Percentiles rank a stretch among this genome's conserved stretches.
phyloP scores from a whole-genome alignment of 306 rosid species.

The Cicer arietinum region DNA sequence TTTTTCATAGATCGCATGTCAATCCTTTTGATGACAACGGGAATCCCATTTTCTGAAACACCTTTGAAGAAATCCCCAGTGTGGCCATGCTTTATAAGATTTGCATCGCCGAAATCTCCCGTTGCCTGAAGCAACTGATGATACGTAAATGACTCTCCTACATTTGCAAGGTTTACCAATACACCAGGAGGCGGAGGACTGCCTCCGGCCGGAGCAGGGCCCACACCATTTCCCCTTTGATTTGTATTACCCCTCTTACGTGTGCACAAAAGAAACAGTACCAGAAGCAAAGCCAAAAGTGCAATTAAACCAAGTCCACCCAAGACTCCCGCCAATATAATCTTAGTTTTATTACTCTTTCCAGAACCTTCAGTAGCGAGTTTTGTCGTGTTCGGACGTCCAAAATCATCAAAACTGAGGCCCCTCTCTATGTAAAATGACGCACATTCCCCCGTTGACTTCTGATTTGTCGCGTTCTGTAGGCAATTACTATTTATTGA shows the following conservation, averaged over 20 bases:
- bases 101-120: conserved; percentile 63
- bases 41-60: conserved; percentile 74
- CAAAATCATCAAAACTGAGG: conserved; percentile 69
- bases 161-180: conserved; percentile 56
- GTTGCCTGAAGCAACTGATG: conserved; percentile 85
- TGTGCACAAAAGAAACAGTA: conserved; percentile 48
- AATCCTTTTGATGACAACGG: conserved; percentile 72
- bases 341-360: conserved; percentile 62
- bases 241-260: conserved; percentile 52
- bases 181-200: conserved; percentile 59
- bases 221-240: conserved; percentile 64
- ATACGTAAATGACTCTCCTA: conserved; percentile 75
- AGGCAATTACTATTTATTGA: conserved; percentile 73
- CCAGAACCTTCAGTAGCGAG: conserved; percentile 40
- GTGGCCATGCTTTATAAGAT: conserved; percentile 80
- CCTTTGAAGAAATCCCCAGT: conserved; percentile 86
- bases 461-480: conserved; percentile 65
- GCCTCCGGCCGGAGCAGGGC: conserved; percentile 60
- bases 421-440: conserved; percentile 74
- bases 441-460: conserved; percentile 57
- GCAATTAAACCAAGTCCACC: conserved; percentile 72
- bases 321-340: conserved; percentile 74
- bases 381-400: conserved; percentile 54
- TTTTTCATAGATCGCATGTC: conserved; percentile 58
- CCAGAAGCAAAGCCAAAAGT: conserved; percentile 51